Percentiles rank a stretch among this genome's conserved stretches.
Evolutionary conservation across 352 stramenopile genomes (phyloP).

Genomic region (Thalassiosira pacifica): DNA sequence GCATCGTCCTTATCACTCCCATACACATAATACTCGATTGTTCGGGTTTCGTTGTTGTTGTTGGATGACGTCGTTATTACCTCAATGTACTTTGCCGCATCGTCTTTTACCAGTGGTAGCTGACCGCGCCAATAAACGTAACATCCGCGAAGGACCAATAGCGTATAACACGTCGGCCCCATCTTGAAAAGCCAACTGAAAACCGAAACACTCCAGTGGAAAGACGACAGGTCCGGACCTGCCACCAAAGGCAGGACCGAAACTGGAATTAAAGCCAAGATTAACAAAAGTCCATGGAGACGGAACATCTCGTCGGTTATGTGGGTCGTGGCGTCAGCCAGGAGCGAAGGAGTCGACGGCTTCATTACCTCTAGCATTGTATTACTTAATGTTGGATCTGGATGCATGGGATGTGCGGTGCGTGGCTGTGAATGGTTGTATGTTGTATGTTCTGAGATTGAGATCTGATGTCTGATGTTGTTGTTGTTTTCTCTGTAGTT

Average conservation of each 20-base stretch:
- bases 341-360: slow-evolving; percentile 20
- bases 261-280: not conserved
- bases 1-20: not conserved
- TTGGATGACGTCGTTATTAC: not conserved
- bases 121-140: not conserved
- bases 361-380: too few relatives aligned
- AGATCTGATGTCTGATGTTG: too few relatives aligned
- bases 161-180: not conserved
- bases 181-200: not conserved
- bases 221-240: not conserved
- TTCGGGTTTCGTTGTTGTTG: too few relatives aligned
- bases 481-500: too few relatives aligned
- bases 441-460: too few relatives aligned
- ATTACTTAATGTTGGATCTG: too few relatives aligned
- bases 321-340: not conserved
- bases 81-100: not conserved
- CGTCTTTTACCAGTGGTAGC: not conserved
- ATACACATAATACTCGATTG: not conserved
- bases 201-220: not conserved
- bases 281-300: not conserved
- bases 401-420: too few relatives aligned
- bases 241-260: not conserved
- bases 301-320: not conserved
- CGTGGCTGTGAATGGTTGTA: too few relatives aligned
- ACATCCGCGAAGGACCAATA: not conserved